A percentile compares a stretch with the other conserved stretches of the same genome.
phyloP scores from a whole-genome alignment of 768 basidiomycete species.

The Tricholoma saponaceum region DNA sequence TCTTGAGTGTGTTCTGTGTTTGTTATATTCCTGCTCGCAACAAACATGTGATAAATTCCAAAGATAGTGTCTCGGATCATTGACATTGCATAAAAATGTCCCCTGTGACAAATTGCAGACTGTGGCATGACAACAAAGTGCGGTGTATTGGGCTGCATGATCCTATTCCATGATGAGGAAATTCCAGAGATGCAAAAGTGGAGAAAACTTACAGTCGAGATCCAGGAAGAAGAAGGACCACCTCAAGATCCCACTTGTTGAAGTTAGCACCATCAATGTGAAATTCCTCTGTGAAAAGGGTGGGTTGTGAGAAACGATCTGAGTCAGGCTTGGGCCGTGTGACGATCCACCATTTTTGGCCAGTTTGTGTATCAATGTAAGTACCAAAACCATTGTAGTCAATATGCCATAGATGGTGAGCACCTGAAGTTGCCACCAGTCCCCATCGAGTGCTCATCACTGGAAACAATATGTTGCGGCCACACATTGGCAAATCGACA shows the following conservation, averaged over 20 bases:
- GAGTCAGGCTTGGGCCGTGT: neutral
- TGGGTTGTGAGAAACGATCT: neutral
- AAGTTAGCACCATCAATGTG: neutral
- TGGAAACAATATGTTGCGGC: neutral
- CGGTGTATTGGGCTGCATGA: neutral
- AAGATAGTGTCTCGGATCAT: neutral
- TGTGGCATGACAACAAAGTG: neutral
- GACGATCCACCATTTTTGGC: neutral
- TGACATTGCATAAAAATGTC: slow-evolving; percentile 1
- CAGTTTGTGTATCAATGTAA: neutral
- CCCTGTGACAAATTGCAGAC: neutral
- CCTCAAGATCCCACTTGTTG: too few species aligned
- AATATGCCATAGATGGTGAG: neutral
- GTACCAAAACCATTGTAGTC: neutral
- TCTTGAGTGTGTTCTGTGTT: neutral
- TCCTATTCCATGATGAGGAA: neutral
- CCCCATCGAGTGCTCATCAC: neutral
- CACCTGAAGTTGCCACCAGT: neutral
- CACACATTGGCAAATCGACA: neutral
- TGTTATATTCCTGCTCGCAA: neutral
- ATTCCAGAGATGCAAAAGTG: neutral
- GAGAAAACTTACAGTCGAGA: neutral
- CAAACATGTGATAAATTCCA: neutral
- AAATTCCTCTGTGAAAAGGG: neutral
- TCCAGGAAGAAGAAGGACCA: neutral